Conservation (phyloP, 257 asterid genomes). For the Nicotiana paniculata region DNA sequence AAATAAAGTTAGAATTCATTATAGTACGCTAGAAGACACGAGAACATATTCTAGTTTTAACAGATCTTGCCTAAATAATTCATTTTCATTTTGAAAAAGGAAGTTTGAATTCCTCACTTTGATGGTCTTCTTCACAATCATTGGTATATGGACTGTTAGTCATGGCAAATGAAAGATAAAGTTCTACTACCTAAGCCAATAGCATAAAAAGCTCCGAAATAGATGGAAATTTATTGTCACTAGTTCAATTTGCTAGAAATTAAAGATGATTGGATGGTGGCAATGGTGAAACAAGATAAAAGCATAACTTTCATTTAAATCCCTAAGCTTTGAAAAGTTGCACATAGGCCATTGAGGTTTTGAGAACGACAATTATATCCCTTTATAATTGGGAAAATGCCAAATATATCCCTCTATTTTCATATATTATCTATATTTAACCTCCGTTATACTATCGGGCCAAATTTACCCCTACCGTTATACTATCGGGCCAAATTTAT, state of each 20-base stretch:
- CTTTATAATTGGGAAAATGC: too few relatives aligned
- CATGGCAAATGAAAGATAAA: background rate
- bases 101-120: background rate
- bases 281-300: background rate
- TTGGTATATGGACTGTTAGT: background rate
- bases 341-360: background rate
- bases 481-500: too few relatives aligned
- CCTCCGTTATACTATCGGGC: too few relatives aligned
- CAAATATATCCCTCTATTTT: too few relatives aligned
- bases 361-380: background rate
- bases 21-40: background rate
- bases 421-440: too few relatives aligned
- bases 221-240: background rate
- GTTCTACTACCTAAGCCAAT: background rate
- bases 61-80: background rate
- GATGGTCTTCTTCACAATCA: background rate
- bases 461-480: too few relatives aligned
- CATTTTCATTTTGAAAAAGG: background rate
- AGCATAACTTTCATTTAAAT: background rate
- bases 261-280: background rate
- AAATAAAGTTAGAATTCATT: slow-evolving; percentile 1
- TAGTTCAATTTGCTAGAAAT: background rate
- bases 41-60: background rate
- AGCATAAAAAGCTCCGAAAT: background rate
- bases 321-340: background rate